Evolutionary conservation across 768 basidiomycete genomes (phyloP).

Genomic region (Mycena capillaripes): DNA sequence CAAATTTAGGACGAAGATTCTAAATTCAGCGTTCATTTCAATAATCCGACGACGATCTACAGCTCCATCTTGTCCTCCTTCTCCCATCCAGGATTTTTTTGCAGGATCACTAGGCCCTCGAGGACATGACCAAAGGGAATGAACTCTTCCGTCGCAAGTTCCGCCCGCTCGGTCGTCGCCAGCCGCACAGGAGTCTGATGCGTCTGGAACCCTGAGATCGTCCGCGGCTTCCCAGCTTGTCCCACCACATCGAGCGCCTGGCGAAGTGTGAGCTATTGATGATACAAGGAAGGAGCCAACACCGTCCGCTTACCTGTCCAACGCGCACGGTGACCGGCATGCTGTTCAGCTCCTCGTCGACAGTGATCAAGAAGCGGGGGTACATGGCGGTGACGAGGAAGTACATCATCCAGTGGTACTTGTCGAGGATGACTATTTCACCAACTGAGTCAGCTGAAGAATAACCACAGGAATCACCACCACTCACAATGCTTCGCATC

Average conservation of each 20-base stretch:
- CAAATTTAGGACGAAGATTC: constrained; percentile 4
- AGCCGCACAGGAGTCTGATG: constrained; percentile 96
- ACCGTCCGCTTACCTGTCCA: constrained; percentile 74
- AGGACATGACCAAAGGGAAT: constrained; percentile 92
- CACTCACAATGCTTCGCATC: constrained; percentile 93
- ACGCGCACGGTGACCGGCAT: constrained; percentile 94
- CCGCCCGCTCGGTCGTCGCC: constrained; percentile 94
- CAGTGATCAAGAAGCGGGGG: constrained; percentile 97
- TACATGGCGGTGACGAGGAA: constrained; percentile 98
- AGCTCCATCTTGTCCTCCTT: constrained; percentile 89
- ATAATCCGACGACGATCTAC: constrained; percentile 47
- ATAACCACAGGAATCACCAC: not conserved
- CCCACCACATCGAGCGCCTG: constrained; percentile 98
- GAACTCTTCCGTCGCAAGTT: constrained; percentile 97
- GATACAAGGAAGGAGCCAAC: not conserved
- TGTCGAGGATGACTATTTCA: constrained; percentile 87
- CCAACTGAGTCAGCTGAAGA: constrained; percentile 13
- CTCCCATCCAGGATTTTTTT: constrained; percentile 94
- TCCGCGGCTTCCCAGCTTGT: constrained; percentile 96
- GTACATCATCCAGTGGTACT: constrained; percentile 99
- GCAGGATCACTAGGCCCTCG: constrained; percentile 92
- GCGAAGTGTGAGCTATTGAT: not conserved
- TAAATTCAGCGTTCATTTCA: constrained; percentile 27
- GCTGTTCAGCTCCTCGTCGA: constrained; percentile 91
- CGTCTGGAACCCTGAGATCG: constrained; percentile 98